Evolutionary conservation across 192 early-diverging fungal genomes (phyloP), one percentile per base, ranked within the genome.

Genomic region (Coemansia asiatica): DNA sequence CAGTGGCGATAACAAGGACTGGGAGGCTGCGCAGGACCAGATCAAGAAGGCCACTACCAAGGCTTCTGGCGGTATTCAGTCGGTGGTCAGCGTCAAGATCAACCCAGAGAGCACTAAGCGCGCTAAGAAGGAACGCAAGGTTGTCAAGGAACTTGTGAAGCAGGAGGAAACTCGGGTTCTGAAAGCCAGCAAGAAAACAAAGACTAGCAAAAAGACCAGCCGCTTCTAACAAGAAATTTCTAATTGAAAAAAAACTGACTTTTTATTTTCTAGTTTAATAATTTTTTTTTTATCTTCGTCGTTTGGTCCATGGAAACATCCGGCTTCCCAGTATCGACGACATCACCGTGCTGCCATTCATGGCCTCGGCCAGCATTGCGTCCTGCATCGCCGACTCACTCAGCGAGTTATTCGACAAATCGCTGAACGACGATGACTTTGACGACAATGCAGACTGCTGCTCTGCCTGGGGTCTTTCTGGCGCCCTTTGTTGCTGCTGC

Each of bases 41-140:
- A 85, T 91, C 56, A 86, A 89, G 53, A 87, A 88, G 69, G 77
- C 72, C 13, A 72, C 64, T 19, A 73, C 63, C 1, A 58, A 69
- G 3, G 84, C 82, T 13, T 85, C 85, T 2, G 69, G 64, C 8
- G 25, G 25, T 60, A 56, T 56, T 1, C 72, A 74, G 50, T 87
- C 87, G 0, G 86, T 93, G 1, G 86, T 96, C 2, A 90, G 90
- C 31, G 84, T 95, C 54, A 86, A 86, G 69, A n/a, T n/a, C n/a
- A 93, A 91, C 65, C 76, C 81, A 0, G 79, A 38, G 48, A 76
- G 81, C 49, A 76, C 79, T 1, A 88, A 88, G 69, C 85, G 83
- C 48, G 70, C 56, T 6, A 74, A 68, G 53, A 84, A 80, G 72
- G 70, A 73, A 19, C 53, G 61, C 22, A 57, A 44, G 0, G 74